A percentile compares a stretch with the other conserved stretches of the same genome.
These are phyloP conservation scores for Ceratocystis destructans DNA, from an alignment of 2,329 filamentous ascomycete species.

Conservation along the genomic window DNA sequence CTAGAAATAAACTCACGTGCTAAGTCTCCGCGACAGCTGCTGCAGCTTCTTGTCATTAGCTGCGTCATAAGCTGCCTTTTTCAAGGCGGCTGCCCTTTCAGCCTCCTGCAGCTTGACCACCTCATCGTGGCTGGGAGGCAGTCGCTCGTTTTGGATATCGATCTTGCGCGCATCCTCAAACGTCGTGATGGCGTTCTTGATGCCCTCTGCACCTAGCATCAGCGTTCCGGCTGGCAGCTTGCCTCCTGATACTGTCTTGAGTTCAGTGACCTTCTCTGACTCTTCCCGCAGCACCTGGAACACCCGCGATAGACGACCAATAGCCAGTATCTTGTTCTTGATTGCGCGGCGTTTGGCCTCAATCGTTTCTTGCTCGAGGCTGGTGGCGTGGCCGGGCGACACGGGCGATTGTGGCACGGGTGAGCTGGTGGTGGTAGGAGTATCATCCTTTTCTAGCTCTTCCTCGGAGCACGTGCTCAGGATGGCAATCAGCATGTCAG, in stretches of 20 bases:
- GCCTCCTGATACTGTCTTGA: conserved; percentile 92
- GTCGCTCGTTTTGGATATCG: conserved; percentile 86
- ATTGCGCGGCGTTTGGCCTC: conserved; percentile 93
- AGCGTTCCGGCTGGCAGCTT: conserved; percentile 86
- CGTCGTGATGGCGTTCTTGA: conserved; percentile 93
- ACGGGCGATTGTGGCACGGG: conserved; percentile 57
- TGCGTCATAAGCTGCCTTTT: conserved; percentile 74
- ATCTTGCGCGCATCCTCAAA: conserved; percentile 97
- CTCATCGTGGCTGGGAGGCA: conserved; percentile 87
- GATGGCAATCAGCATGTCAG: conserved; percentile 98
- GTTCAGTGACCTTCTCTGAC: conserved; percentile 88
- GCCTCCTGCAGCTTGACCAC: conserved; percentile 71
- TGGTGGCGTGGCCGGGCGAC: conserved; percentile 29
- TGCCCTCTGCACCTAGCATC: conserved; percentile 95
- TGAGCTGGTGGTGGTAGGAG: conserved; percentile 41
- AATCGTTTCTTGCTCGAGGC: conserved; percentile 46
- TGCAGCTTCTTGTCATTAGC: conserved; percentile 84
- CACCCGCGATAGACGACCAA: conserved; percentile 87
- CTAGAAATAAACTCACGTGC: conserved; percentile 62
- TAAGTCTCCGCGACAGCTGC: conserved; percentile 76
- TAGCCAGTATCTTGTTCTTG: conserved; percentile 99
- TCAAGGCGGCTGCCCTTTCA: conserved; percentile 67
- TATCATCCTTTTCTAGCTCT: conserved; percentile 72
- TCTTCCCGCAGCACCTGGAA: conserved; percentile 98
- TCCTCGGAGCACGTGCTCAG: conserved; percentile 98